Conservation (phyloP, 805 yeast species). For the Ogataea chonburiensis region DNA sequence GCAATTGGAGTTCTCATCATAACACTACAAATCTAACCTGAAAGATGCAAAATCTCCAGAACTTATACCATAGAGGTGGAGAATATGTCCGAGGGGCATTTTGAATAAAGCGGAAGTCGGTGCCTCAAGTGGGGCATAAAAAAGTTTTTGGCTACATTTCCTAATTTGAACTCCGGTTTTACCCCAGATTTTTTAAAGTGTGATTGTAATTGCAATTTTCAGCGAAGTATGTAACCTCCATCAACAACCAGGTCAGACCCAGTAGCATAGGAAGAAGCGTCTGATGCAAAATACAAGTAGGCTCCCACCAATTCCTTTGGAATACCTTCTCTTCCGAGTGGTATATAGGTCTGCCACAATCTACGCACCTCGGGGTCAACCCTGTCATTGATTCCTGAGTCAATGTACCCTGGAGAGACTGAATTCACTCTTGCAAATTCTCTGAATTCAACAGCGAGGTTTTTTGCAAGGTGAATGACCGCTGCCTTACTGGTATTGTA, state of each 20-base stretch:
- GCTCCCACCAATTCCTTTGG: conserved; percentile 52
- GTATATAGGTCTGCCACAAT: conserved; percentile 35
- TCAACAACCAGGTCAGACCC: conserved; percentile 51
- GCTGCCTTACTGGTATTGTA: conserved; percentile 52
- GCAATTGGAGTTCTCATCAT: too few species aligned
- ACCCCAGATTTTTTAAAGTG: too few species aligned
- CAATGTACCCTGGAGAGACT: conserved; percentile 25
- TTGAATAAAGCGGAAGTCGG: too few species aligned
- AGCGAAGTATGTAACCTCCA: conserved; percentile 41
- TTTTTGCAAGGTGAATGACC: conserved; percentile 45
- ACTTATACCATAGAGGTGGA: too few species aligned
- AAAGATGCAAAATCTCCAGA: too few species aligned
- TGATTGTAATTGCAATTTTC: background rate
- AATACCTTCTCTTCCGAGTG: conserved; percentile 48
- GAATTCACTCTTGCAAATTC: conserved; percentile 46
- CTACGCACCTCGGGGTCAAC: conserved; percentile 25
- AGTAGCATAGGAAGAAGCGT: conserved; percentile 50
- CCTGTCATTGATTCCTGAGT: conserved; percentile 40
- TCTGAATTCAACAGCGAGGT: conserved; percentile 48
- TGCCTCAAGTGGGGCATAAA: too few species aligned
- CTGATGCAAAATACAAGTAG: conserved; percentile 51
- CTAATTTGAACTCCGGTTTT: too few species aligned
- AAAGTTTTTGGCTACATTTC: too few species aligned
- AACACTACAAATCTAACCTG: too few species aligned
- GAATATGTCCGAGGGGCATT: too few species aligned